Percentiles rank a stretch among this genome's conserved stretches.
phyloP scores from a whole-genome alignment of 352 stramenopile genomes.

The Globisporangium cylindrosporum region DNA sequence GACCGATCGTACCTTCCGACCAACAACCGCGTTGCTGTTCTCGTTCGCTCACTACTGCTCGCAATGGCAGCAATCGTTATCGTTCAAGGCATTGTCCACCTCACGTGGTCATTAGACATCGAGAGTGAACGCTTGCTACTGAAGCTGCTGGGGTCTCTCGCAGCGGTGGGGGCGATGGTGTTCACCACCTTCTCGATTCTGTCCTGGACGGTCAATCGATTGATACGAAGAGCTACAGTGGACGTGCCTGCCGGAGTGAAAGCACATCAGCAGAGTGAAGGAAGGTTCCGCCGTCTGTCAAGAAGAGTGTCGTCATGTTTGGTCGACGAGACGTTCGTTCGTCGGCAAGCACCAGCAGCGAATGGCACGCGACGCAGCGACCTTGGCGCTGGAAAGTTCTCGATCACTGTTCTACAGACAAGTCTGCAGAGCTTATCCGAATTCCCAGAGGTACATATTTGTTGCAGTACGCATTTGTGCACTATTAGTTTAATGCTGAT shows the following conservation, averaged over 20 bases:
- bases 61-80: constrained; percentile 11
- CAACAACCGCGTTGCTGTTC: not conserved
- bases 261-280: not conserved
- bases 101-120: constrained; percentile 7
- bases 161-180: not conserved
- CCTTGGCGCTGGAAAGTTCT: not conserved
- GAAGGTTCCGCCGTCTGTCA: constrained; percentile 9
- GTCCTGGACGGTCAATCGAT: not conserved
- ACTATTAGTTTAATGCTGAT: not conserved
- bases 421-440: constrained; percentile 14
- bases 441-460: constrained; percentile 9
- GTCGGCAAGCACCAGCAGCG: not conserved
- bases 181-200: not conserved
- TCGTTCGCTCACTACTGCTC: constrained; percentile 13
- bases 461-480: not conserved
- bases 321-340: constrained; percentile 14
- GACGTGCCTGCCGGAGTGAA: not conserved
- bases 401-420: constrained; percentile 10
- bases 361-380: not conserved
- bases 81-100: constrained; percentile 5
- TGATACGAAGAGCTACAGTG: not conserved
- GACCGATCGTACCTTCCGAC: not conserved
- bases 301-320: constrained; percentile 11
- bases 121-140: constrained; percentile 13
- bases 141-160: constrained; percentile 5